A percentile compares a stretch with the other conserved stretches of the same genome.
Conservation (phyloP, 345 rosid genomes). For the Syzygium oleosum region DNA sequence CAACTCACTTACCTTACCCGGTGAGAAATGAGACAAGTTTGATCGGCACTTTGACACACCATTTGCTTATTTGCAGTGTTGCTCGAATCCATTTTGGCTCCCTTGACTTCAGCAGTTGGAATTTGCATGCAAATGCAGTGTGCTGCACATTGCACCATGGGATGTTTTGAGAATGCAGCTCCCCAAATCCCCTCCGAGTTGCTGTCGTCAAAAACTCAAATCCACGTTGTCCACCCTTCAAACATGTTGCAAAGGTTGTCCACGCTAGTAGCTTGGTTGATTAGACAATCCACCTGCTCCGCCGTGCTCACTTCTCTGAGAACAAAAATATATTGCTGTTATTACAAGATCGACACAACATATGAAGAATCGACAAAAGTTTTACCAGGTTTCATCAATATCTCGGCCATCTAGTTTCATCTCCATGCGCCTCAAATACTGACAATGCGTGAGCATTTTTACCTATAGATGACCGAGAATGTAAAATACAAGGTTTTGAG, state of each 20-base stretch:
- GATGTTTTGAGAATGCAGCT: background rate
- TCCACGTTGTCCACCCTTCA: constrained; percentile 99
- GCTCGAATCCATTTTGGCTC: background rate
- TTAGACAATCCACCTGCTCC: constrained; percentile 87
- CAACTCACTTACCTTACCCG: background rate
- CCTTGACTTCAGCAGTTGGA: background rate
- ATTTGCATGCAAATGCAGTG: background rate
- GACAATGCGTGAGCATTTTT: constrained; percentile 84
- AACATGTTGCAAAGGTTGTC: constrained; percentile 97
- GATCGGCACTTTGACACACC: background rate
- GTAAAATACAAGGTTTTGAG: background rate
- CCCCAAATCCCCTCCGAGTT: background rate
- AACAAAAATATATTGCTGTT: background rate
- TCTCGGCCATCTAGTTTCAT: constrained; percentile 78
- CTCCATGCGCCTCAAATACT: constrained; percentile 61
- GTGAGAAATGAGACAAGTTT: background rate
- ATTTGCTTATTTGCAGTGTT: background rate
- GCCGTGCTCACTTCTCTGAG: constrained; percentile 57
- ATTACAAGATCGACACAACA: background rate
- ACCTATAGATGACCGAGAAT: constrained; percentile 20
- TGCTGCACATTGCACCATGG: background rate
- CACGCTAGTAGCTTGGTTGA: constrained; percentile 73
- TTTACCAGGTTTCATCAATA: constrained; percentile 56
- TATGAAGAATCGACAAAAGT: background rate
- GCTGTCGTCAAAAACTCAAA: constrained; percentile 24